phyloP scores from a whole-genome alignment of 495 filamentous ascomycete genomes.

The Aspergillus sclerotiicarbonarius region DNA sequence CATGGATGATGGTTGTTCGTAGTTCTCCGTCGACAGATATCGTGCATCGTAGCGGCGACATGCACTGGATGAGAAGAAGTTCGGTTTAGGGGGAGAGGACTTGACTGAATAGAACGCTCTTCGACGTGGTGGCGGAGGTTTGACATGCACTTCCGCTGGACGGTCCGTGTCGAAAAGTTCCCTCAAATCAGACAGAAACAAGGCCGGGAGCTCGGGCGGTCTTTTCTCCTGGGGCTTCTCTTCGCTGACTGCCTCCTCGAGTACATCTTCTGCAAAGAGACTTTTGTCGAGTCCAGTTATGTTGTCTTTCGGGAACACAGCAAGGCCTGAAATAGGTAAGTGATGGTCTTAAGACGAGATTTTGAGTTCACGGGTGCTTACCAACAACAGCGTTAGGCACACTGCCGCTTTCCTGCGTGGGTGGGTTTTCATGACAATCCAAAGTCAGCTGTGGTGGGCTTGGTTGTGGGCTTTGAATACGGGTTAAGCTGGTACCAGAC shows the following conservation, averaged over 20 bases:
- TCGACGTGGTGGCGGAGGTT: neutral
- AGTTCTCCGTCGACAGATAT: slow-evolving; percentile 19
- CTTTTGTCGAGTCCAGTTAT: neutral
- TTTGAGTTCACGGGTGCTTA: neutral
- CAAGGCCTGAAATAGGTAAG: neutral
- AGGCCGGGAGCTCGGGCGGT: neutral
- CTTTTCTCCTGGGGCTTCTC: neutral
- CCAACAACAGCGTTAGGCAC: slow-evolving; percentile 1
- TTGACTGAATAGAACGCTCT: neutral
- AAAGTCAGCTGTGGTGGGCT: neutral
- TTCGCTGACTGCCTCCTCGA: neutral
- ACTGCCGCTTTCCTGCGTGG: neutral
- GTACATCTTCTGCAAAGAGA: neutral
- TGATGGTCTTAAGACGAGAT: neutral
- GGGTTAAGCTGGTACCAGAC: slow-evolving; percentile 13
- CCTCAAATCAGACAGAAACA: slow-evolving; percentile 14
- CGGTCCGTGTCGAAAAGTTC: slow-evolving; percentile 12
- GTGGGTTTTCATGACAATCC: neutral
- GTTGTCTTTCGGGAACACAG: neutral
- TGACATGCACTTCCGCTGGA: neutral
- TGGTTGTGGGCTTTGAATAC: slow-evolving; percentile 17
- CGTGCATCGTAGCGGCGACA: slow-evolving; percentile 15
- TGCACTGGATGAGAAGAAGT: slow-evolving; percentile 14
- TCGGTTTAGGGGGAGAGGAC: slow-evolving; percentile 8
- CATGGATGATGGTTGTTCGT: slow-evolving; percentile 20